Percentiles rank a stretch among this genome's conserved stretches.
Conservation (phyloP, 257 asterid genomes). For the Striga asiatica region DNA sequence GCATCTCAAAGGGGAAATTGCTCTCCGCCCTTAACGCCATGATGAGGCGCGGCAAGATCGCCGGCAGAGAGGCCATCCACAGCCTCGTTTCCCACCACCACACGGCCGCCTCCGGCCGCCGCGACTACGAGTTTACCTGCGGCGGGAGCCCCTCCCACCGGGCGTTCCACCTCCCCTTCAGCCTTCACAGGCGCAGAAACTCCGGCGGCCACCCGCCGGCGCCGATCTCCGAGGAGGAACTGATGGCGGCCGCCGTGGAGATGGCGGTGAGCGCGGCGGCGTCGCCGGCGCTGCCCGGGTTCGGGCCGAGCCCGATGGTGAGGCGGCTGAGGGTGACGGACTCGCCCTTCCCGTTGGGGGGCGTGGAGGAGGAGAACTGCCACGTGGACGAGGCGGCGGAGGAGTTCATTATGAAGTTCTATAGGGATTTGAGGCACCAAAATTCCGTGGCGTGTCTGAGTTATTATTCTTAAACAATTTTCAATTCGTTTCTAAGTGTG, state of each 20-base stretch:
- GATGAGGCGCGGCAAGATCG: constrained; percentile 68
- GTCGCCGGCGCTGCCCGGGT: constrained; percentile 67
- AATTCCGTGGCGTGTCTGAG: constrained; percentile 15
- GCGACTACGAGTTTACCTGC: constrained; percentile 61
- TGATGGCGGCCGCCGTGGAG: background rate
- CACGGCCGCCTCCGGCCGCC: background rate
- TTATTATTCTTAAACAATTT: background rate
- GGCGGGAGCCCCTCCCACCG: too few relatives aligned
- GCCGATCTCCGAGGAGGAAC: constrained; percentile 16
- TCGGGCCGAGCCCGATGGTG: constrained; percentile 57
- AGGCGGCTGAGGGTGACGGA: constrained; percentile 66
- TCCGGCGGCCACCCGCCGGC: constrained; percentile 1
- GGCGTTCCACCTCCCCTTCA: too few relatives aligned
- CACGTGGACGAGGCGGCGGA: constrained; percentile 52
- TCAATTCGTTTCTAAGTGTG: background rate
- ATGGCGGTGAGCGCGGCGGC: constrained; percentile 11
- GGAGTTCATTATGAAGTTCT: constrained; percentile 41
- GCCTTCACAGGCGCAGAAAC: too few relatives aligned
- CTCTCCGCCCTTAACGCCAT: constrained; percentile 44
- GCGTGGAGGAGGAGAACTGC: constrained; percentile 13
- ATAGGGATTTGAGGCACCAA: constrained; percentile 38
- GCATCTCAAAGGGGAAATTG: constrained; percentile 52
- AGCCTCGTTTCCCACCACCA: constrained; percentile 55
- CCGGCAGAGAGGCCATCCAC: constrained; percentile 66
- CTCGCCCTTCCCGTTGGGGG: constrained; percentile 46